Base-by-base conservation (phyloP, 495 filamentous ascomycete species). In the Margaritispora aquatica region DNA sequence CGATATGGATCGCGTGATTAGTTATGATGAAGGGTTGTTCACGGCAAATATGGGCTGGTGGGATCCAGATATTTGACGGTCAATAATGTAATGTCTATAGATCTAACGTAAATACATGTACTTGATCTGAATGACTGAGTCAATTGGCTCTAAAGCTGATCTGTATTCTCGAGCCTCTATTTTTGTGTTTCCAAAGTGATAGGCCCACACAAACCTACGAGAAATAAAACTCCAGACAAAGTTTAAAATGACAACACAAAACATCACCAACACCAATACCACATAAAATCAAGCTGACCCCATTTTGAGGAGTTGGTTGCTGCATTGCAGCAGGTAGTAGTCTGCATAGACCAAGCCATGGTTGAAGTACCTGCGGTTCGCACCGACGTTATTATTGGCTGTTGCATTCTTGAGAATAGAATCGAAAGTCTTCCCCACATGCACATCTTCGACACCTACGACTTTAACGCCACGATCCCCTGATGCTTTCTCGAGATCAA, bases 341-440 rank as follows among this genome's bases (percentile, higher is more conserved):
- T 75, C 74, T 0, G 67, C 75, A 65, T 77, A 77, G n/a, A 76
- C 75, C 5, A 77, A 59, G 20, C 73, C 75, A 31, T 70, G 68
- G 27, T 72, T 68, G 2, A 58, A 58, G 36, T 68, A 62, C 7
- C 64, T 51, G 10, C 62, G 53, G 1, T 66, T 53, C 0, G 64
- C 63, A 17, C 58, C 31, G 9, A 21, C 55, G 38, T 76, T 75
- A 51, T 74, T 68, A 36, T 73, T 71, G 1, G 70, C 69, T 0
- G 74, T 76, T 1, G 68, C 71, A 29, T 71, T 70, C 59, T 67
- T 63, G 4, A 72, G 26, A 56, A 68, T 71, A 48, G 64, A 49
- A 34, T 68, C 63, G 20, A 66, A 60, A 10, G 51, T 38, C 20
- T 50, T 23, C 24, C 62, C 65, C 21, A 57, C 56, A 13, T 63